phyloP scores from a whole-genome alignment of 2,329 filamentous ascomycete species.

The Colletotrichum camelliae region DNA sequence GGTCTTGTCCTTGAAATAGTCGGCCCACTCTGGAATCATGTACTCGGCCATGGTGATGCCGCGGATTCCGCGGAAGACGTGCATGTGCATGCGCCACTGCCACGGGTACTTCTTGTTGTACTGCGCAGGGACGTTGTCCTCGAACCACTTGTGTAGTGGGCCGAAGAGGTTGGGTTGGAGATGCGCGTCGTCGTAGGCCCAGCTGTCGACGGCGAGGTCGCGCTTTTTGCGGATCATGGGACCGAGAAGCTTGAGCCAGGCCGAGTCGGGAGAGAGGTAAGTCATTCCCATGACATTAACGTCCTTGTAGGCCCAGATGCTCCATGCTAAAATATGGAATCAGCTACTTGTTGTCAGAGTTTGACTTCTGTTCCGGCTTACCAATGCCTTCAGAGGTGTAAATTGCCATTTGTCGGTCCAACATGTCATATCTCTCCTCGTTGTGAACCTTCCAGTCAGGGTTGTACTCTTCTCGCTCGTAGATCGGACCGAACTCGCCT shows the following conservation, averaged over 20 bases:
- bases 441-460: slow-evolving; percentile 42
- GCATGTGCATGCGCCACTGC: slow-evolving; percentile 30
- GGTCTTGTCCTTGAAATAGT: slow-evolving; percentile 46
- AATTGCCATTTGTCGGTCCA: slow-evolving; percentile 53
- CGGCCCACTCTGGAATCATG: slow-evolving; percentile 51
- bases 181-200: slow-evolving; percentile 49
- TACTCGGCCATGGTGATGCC: slow-evolving; percentile 41
- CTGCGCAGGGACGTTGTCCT: slow-evolving; percentile 24
- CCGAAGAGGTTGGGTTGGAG: slow-evolving; percentile 27
- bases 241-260: slow-evolving; percentile 53
- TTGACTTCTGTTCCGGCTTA: not conserved
- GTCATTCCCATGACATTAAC: slow-evolving; percentile 60
- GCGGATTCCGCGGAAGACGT: slow-evolving; percentile 27
- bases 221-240: slow-evolving; percentile 60
- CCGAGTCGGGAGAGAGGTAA: slow-evolving; percentile 44
- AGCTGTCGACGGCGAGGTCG: slow-evolving; percentile 54
- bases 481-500: slow-evolving; percentile 42
- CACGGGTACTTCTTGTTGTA: slow-evolving; percentile 29
- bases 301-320: slow-evolving; percentile 59
- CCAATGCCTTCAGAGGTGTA: slow-evolving; percentile 37
- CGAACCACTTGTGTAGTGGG: slow-evolving; percentile 28
- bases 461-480: slow-evolving; percentile 31
- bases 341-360: not conserved
- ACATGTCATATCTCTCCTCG: slow-evolving; percentile 47
- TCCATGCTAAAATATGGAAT: slow-evolving; percentile 25